phyloP scores from a whole-genome alignment of 768 basidiomycete genomes.

The Leccinum subgranulosum region DNA sequence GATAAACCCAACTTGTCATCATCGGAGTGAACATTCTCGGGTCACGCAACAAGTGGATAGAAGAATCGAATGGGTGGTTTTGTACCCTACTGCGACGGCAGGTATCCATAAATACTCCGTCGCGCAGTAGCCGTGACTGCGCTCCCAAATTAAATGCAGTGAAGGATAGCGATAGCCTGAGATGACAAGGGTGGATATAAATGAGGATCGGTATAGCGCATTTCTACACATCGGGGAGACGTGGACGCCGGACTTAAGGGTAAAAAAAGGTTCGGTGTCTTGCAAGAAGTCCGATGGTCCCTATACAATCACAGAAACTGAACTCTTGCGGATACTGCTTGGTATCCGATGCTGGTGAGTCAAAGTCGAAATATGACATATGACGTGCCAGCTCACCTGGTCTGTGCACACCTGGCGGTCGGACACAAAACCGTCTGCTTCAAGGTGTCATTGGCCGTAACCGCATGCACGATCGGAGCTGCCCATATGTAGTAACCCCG shows the following conservation, averaged over 20 bases:
- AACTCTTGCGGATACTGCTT: neutral
- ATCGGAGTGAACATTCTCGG: slow-evolving; percentile 8
- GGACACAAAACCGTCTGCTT: no score
- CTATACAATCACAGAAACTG: neutral
- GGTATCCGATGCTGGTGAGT: neutral
- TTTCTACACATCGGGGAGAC: neutral
- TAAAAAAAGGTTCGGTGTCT: neutral
- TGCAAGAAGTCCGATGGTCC: neutral
- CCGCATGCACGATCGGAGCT: no score
- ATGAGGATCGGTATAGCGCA: neutral
- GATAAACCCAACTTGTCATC: slow-evolving; percentile 1
- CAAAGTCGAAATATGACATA: neutral
- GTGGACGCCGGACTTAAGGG: neutral
- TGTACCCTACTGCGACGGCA: neutral
- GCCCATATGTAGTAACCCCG: no score
- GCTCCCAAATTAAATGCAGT: neutral
- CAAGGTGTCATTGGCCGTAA: no score
- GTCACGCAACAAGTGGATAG: neutral
- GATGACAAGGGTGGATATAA: neutral
- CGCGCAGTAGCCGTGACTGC: neutral
- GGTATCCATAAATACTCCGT: slow-evolving; percentile 10
- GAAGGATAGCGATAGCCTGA: neutral
- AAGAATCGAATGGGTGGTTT: neutral
- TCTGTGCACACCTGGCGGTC: neutral
- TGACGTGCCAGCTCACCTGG: neutral